Evolutionary conservation across 1,284 basidiomycete genomes (phyloP), one percentile per base, ranked within the genome.

Genomic region (Apiotrichum gracile): DNA sequence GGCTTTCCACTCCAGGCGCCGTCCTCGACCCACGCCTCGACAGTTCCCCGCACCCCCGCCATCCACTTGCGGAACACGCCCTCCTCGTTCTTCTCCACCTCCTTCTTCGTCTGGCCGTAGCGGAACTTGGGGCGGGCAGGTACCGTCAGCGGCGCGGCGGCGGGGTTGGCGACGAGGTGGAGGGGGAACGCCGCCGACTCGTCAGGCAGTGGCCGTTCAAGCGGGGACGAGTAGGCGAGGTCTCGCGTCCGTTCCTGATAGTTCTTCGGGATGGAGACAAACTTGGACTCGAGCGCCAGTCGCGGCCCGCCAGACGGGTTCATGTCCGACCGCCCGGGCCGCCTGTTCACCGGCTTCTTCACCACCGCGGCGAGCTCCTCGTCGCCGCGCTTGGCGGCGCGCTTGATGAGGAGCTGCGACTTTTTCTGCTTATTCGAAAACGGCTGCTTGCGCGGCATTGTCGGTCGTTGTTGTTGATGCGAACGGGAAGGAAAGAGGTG

Each of bases 21-120:
- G 24, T 60, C 59, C 31, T 62, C 56, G 26, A 75, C 78, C 84
- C 85, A 88, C 27, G 77, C 72, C 24, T 79, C 71, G 27, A 87
- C 76, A 16, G 77, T 65, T 8, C 74, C 70, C 64, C 89, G 84
- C 12, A 82, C 84, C 61, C 82, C 77, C 13, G 74, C 72, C 21
- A 88, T 76, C 87, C 88, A 91, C 69, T 84, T 85, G 57, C 77
- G 80, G 74, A 88, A 91, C 40, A 83, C 50, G 0, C 82, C 87
- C 63, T 87, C 86, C 70, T 92, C 90, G 65, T 92, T 91, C 52
- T 77, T 78, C 67, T 92, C 88, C n/a, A 93, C 83, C 72, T 91
- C 86, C 39, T 81, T 82, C 77, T 91, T 92, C 40, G 83, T 79
- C 84, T 87, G 87, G 22, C 87, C 84, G 66, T 83, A 86, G 19